phyloP scores from a whole-genome alignment of 768 basidiomycete species.

The Leccinum variicolor region DNA sequence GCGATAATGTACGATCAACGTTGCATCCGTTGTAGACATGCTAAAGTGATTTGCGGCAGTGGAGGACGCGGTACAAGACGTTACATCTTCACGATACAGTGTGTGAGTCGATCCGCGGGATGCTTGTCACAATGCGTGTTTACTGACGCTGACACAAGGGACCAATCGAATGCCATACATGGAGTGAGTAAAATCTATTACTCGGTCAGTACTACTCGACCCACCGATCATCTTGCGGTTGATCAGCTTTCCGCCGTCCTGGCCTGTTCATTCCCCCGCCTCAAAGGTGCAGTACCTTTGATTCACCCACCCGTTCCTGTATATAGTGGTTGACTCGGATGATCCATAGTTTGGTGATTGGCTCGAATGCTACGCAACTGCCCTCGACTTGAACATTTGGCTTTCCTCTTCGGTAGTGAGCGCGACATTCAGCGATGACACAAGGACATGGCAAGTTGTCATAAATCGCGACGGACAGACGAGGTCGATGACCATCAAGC shows the following conservation, averaged over 20 bases:
- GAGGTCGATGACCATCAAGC: conserved; percentile 39
- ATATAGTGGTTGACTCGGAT: not conserved
- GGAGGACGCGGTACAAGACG: conserved; percentile 56
- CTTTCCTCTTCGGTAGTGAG: conserved; percentile 39
- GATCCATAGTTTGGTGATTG: conserved; percentile 51
- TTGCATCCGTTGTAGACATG: not conserved
- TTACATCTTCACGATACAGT: conserved; percentile 51
- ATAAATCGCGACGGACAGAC: conserved; percentile 31
- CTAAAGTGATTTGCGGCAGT: conserved; percentile 24
- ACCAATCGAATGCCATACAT: conserved; percentile 54
- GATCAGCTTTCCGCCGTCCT: conserved; percentile 48
- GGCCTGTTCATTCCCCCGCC: conserved; percentile 50
- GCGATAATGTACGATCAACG: conserved; percentile 37
- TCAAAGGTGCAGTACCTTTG: conserved; percentile 36
- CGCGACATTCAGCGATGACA: conserved; percentile 33
- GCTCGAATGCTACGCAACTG: conserved; percentile 57
- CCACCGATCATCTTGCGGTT: not conserved
- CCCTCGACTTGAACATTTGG: conserved; percentile 64
- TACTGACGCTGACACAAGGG: conserved; percentile 31
- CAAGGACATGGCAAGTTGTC: conserved; percentile 41
- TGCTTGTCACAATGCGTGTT: conserved; percentile 1
- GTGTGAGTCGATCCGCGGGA: conserved; percentile 33
- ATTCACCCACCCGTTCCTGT: not conserved
- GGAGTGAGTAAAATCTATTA: conserved; percentile 33
- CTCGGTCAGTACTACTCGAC: not conserved